Evolutionary conservation across 2,329 filamentous ascomycete species (phyloP), one percentile per base, ranked within the genome.

Genomic region (Fusarium sp.): DNA sequence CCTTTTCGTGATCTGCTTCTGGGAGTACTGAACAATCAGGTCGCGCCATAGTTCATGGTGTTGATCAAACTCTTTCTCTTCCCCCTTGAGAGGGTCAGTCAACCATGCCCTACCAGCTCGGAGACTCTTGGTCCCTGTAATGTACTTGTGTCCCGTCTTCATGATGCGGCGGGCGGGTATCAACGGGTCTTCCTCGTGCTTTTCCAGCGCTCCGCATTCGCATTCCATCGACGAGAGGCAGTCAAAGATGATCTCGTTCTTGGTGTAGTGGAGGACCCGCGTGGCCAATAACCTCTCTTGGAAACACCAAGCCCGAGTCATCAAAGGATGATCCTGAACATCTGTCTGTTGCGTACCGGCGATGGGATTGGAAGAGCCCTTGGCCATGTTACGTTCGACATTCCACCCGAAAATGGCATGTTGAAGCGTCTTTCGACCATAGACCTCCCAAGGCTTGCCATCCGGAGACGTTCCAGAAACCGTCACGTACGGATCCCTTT

Each of bases 241-340:
- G 31, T 79, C 78, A 9, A 79, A 79, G 3, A 78, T 53, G 12
- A 77, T 61, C 62, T 80, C 78, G 8, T 66, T 51, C 10, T 72
- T 72, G 6, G 73, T 78, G n/a, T 79, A 81, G 38, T 81, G 79
- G 1, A 81, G 67, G 1, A 80, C 70, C 0, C 78, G 53, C 1
- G 77, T 75, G 0, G 79, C 77, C 5, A 81, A 35, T 0, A 79
- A 42, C 3, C 80, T 75, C 16, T 81, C 80, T 2, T 81, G 80
- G 5, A 80, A 77, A 3, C 75, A 76, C 80, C 80, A 81, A 0
- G 75, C 79, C 2, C 80, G 70, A 3, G 66, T 70, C 67, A 76
- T 65, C 2, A 79, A 14, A 1, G 75, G 76, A 14, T 74, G 66
- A 11, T 70, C 64, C 5, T 66, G 40, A 4, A 73, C 51, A 12